These are phyloP conservation scores for Chondrus crispus DNA, from an alignment of 23 red algal genomes.

Conservation along the genomic window DNA sequence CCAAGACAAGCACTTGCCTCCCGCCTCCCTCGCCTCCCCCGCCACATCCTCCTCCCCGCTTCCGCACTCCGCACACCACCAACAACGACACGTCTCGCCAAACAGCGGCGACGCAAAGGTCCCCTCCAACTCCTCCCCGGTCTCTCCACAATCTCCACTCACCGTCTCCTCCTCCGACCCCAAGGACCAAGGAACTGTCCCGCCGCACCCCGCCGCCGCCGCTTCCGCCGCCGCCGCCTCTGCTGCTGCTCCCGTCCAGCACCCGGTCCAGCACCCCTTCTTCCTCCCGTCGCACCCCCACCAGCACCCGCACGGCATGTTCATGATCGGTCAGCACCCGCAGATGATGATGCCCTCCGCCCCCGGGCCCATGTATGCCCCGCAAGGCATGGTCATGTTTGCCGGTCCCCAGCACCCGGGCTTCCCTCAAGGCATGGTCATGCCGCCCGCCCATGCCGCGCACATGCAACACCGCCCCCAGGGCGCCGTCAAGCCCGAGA, in stretches of 20 bases:
- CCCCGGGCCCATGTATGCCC: slow-evolving; percentile 32
- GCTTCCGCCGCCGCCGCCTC: background rate
- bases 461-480: too few relatives aligned
- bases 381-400: slow-evolving; percentile 61
- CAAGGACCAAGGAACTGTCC: background rate
- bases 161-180: background rate
- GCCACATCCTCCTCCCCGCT: background rate
- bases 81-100: background rate
- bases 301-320: slow-evolving; percentile 23
- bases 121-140: background rate
- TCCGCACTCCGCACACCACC: background rate
- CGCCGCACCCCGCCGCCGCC: background rate
- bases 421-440: slow-evolving; percentile 21
- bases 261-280: slow-evolving; percentile 21
- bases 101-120: background rate
- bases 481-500: slow-evolving; percentile 32
- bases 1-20: background rate
- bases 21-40: background rate
- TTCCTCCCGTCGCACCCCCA: slow-evolving; percentile 36
- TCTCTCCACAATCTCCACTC: background rate
- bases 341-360: slow-evolving; percentile 34
- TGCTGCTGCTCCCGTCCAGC: background rate
- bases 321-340: slow-evolving; percentile 27
- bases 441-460: slow-evolving; percentile 3
- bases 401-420: slow-evolving; percentile 10